phyloP scores from a whole-genome alignment of 1,139 yeast genomes.

The Kurtzmaniella natalensis region DNA sequence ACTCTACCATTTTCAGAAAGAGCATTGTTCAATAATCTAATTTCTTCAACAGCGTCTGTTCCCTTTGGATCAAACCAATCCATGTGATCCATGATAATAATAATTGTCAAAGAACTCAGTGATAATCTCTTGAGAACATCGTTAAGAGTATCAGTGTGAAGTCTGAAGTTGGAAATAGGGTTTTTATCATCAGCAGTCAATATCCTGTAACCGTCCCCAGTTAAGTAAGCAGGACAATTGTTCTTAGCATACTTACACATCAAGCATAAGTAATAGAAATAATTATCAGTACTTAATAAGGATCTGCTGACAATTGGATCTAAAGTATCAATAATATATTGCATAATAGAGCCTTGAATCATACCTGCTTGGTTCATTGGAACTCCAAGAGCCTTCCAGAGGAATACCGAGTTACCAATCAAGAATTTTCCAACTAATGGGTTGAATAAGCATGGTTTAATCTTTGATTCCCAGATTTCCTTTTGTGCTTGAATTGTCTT shows the following conservation, averaged over 20 bases:
- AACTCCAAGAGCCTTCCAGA: conserved; percentile 86
- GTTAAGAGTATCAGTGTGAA: conserved; percentile 76
- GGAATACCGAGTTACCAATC: conserved; percentile 74
- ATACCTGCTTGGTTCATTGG: conserved; percentile 79
- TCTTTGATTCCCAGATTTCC: conserved; percentile 54
- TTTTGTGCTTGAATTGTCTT: conserved; percentile 58
- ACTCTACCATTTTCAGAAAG: conserved; percentile 69
- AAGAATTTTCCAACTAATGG: conserved; percentile 63
- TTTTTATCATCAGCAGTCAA: conserved; percentile 31
- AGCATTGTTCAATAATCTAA: conserved; percentile 59
- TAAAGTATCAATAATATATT: conserved; percentile 71
- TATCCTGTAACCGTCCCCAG: conserved; percentile 50
- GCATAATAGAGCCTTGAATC: conserved; percentile 69
- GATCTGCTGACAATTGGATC: conserved; percentile 69
- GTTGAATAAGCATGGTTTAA: conserved; percentile 68
- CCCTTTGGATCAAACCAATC: conserved; percentile 80
- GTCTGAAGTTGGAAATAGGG: conserved; percentile 63
- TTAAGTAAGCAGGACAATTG: conserved; percentile 76
- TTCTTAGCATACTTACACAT: conserved; percentile 55
- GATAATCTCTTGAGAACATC: conserved; percentile 69
- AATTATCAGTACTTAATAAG: conserved; percentile 65
- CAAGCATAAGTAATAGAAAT: conserved; percentile 70
- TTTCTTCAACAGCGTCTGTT: conserved; percentile 60
- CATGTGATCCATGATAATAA: conserved; percentile 88
- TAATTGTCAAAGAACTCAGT: conserved; percentile 62